Evolutionary conservation across 441 rosid genomes (phyloP), one percentile per base, ranked within the genome.

Genomic region (Adansonia madagascariensis): DNA sequence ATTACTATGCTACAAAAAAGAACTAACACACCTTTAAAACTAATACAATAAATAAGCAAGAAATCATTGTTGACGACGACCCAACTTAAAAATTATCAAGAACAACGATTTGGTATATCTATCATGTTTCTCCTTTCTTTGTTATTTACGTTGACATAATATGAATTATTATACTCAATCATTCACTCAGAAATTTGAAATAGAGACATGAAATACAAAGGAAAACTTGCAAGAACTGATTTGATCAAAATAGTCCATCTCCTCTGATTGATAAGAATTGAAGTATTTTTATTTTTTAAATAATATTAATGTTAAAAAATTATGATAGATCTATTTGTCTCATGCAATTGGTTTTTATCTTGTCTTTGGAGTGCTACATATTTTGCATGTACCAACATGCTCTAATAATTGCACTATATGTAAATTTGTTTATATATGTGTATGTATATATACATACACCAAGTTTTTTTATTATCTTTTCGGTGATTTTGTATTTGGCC

Each of bases 151-250:
- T 66, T 43, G 71, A 66, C 52, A 18, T 9, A 1, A 66, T 9
- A 9, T 43, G 71, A 66, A 43, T 66, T 66, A 43, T 43, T 66
- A 15, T 18, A 43, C 47, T 17, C 71, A 66, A 66, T 66, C 27
- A 66, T 66, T 66, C 47, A 66, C 27, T 44, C 27, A 8, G 6
- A 11, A 61, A 10, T 61, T 3, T 61, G 18, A 60, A 60, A 22
- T 64, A 39, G 6, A 39, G 6, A 39, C 6, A 39, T 39, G 6
- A 39, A 39, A 39, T 39, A 4, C 6, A 39, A 39, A 39, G 43
- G 6, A 39, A 39, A 39, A 39, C 43, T 39, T 39, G 6, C 43
- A 39, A 39, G 43, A 39, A 39, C 43, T 39, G 43, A 39, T 49
- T 49, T 49, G 3, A 49, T 49, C 53, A 49, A 53, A 53, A 4